Base-by-base conservation (phyloP, 78 protist genomes). In the Cavenderia fasciculata region DNA sequence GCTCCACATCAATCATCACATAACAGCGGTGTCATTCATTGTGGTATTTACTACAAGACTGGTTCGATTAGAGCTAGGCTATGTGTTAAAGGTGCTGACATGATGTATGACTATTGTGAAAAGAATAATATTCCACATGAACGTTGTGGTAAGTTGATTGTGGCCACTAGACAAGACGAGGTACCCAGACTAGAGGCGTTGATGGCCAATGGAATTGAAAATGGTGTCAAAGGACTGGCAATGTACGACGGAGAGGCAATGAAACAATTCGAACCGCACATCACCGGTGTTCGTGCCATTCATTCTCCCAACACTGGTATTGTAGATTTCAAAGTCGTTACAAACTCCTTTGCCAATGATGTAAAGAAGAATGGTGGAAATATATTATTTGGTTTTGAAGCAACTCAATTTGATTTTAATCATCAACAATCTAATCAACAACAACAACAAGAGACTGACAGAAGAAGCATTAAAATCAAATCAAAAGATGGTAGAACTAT, bases 1-100 rank as follows among this genome's bases (percentile, higher is more conserved):
- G 96, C 85, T 0, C 27, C 4, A 49, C 94, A 94, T 59, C 96
- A 94, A 68, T 33, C 88, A 7, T 38, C 62, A 12, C 92, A 87
- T 84, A 92, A 92, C 56, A 69, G 87, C 40, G 94, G 94, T 34
- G 97, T 94, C n/a, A 78, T 94, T 51, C 97, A 94, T 51, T 25
- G 74, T 16, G 97, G 97, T 1, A 19, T 94, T 29, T 94, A 94
- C 54, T 92, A 94, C 59, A 41, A 52, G 40, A 91, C 95, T 0
- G 97, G 93, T 14, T 54, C 86, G 11, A 33, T 43, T 18, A 73
- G 63, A 54, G 92, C 94, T 16, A 46, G 41, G 4, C 62, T 90
- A 16, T 94, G 97, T 49, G 71, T 66, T 16, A n/a, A 59, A 0
- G 97, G 97, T 23, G 25, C 82, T 7, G 11, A 14, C 14, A 11